A percentile compares a stretch with the other conserved stretches of the same genome.
These are phyloP conservation scores for Rhodotorula sp. DNA, from an alignment of 1,284 basidiomycete species.

Conservation along the genomic window DNA sequence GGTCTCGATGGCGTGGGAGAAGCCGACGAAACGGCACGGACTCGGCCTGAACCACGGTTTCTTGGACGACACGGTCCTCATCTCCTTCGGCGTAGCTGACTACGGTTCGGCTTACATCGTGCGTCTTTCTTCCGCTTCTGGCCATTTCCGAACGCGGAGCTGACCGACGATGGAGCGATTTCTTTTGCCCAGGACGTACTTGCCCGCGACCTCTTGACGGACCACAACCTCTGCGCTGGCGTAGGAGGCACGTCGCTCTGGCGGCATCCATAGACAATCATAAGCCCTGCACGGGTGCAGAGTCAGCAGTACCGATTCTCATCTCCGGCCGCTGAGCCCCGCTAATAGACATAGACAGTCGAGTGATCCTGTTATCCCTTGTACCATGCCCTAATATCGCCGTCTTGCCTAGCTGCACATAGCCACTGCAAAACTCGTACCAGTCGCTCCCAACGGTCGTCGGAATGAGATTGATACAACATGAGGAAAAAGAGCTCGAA, in stretches of 20 bases:
- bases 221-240: constrained; percentile 28
- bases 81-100: constrained; percentile 28
- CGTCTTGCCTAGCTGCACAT: background rate
- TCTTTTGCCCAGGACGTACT: constrained; percentile 12
- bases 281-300: background rate
- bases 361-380: too few relatives aligned
- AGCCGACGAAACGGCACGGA: constrained; percentile 20
- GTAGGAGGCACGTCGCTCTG: constrained; percentile 10
- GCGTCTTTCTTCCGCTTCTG: background rate
- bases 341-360: background rate
- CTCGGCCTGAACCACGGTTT: constrained; percentile 36
- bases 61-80: constrained; percentile 34
- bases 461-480: too few relatives aligned
- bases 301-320: too few relatives aligned
- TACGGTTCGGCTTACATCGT: constrained; percentile 19
- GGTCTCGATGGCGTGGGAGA: constrained; percentile 31
- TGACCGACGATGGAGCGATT: background rate
- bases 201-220: constrained; percentile 26
- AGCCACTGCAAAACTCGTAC: background rate
- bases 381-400: too few relatives aligned
- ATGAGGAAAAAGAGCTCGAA: background rate
- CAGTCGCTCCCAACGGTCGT: too few relatives aligned
- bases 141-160: background rate
- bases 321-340: too few relatives aligned
- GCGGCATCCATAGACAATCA: background rate